A percentile compares a stretch with the other conserved stretches of the same genome.
Conservation (phyloP, 2,329 filamentous ascomycete species). For the Hyphodiscus sp. region DNA sequence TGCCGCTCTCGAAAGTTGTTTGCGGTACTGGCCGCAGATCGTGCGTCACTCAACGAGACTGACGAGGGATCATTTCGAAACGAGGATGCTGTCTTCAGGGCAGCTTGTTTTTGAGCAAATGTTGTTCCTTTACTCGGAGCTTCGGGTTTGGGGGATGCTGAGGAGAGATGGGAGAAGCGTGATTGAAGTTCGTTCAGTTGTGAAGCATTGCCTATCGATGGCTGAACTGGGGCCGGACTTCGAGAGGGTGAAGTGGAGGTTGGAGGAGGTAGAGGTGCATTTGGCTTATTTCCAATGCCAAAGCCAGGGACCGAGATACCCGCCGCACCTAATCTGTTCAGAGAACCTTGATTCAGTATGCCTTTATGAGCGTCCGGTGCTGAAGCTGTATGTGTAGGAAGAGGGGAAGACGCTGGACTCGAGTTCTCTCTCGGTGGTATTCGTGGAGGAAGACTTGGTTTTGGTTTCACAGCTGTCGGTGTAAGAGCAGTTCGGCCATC, state of each 20-base stretch:
- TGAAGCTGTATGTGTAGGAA: constrained; percentile 30
- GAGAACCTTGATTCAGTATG: constrained; percentile 37
- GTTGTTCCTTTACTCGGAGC: constrained; percentile 38
- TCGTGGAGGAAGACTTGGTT: constrained; percentile 48
- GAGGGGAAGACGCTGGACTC: constrained; percentile 33
- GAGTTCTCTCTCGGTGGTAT: constrained; percentile 43
- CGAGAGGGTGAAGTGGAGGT: constrained; percentile 21
- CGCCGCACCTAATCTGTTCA: constrained; percentile 51
- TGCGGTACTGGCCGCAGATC: constrained; percentile 43
- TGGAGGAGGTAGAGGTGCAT: constrained; percentile 26
- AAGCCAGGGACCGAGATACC: constrained; percentile 62
- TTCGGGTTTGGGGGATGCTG: constrained; percentile 27
- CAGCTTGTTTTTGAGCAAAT: constrained; percentile 48
- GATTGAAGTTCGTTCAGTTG: constrained; percentile 32
- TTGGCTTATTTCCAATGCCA: constrained; percentile 44
- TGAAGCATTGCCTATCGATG: constrained; percentile 11
- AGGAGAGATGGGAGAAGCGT: constrained; percentile 27
- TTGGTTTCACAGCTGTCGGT: constrained; percentile 18
- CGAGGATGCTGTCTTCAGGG: constrained; percentile 43
- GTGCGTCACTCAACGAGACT: constrained; percentile 44
- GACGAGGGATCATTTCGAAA: constrained; percentile 45
- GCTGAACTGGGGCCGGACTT: constrained; percentile 11
- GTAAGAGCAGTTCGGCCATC: constrained; percentile 21
- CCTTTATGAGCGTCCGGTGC: constrained; percentile 26
- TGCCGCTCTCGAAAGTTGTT: constrained; percentile 55